These are phyloP conservation scores for Diaporthe vexans DNA, from an alignment of 2,329 filamentous ascomycete species.

Conservation along the genomic window DNA sequence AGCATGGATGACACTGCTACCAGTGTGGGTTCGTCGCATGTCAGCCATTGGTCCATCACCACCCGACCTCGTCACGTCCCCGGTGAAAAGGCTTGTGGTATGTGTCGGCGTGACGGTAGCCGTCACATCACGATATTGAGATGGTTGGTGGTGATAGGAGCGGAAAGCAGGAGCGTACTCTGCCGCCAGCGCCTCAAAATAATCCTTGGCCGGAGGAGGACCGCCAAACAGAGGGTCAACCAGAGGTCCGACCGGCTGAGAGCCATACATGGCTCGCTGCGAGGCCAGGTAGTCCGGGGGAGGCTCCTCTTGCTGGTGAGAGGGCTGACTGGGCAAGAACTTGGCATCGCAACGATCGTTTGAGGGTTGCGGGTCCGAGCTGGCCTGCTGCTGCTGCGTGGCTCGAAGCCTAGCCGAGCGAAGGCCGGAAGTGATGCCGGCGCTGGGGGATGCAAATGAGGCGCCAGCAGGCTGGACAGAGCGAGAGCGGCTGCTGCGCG, in stretches of 20 bases:
- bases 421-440: not conserved
- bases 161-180: too few relatives aligned
- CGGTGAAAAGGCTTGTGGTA: too few relatives aligned
- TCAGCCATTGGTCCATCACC: not conserved
- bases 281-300: not conserved
- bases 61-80: too few relatives aligned
- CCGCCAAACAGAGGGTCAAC: fast-evolving
- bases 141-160: not conserved
- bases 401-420: too few relatives aligned
- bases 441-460: not conserved
- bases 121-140: too few relatives aligned
- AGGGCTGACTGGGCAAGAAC: fast-evolving
- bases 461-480: not conserved
- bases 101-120: too few relatives aligned
- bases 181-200: not conserved
- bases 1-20: not conserved
- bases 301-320: too few relatives aligned
- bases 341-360: too few relatives aligned
- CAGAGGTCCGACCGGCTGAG: fast-evolving
- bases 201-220: too few relatives aligned
- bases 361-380: too few relatives aligned
- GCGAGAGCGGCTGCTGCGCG: not conserved
- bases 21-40: too few relatives aligned
- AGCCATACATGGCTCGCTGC: not conserved
- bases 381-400: too few relatives aligned